These are phyloP conservation scores for Xanthoconium purpureum DNA, from an alignment of 768 basidiomycete species.

Conservation along the genomic window DNA sequence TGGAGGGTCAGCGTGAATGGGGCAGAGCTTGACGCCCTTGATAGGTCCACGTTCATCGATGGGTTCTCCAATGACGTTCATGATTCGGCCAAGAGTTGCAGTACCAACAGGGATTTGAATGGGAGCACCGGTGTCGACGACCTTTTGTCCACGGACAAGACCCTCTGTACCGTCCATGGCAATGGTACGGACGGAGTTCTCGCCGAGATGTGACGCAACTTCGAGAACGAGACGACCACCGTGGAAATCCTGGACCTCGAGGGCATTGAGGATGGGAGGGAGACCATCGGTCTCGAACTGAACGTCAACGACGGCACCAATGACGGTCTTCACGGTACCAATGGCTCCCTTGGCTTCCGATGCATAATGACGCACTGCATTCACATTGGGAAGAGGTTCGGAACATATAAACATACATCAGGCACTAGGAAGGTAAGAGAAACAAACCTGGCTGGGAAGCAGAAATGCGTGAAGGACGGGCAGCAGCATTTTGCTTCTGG, in stretches of 20 bases:
- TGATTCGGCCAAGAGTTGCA: slow-evolving; percentile 95
- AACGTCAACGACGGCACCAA: slow-evolving; percentile 99
- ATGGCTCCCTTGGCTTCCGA: slow-evolving; percentile 74
- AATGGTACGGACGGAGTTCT: slow-evolving; percentile 99
- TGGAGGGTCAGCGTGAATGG: slow-evolving; percentile 98
- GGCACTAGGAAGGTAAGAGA: slow-evolving; percentile 1
- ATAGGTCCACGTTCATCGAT: slow-evolving; percentile 99
- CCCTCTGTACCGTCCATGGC: slow-evolving; percentile 99
- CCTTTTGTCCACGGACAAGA: slow-evolving; percentile 98
- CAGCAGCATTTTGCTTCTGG: slow-evolving; percentile 44
- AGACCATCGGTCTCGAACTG: slow-evolving; percentile 91
- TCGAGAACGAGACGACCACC: slow-evolving; percentile 98
- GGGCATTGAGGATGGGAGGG: slow-evolving; percentile 97
- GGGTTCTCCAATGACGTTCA: slow-evolving; percentile 99
- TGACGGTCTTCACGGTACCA: slow-evolving; percentile 95
- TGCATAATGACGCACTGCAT: slow-evolving; percentile 79
- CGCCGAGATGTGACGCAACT: slow-evolving; percentile 97
- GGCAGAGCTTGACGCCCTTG: slow-evolving; percentile 85
- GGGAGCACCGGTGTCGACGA: slow-evolving; percentile 94
- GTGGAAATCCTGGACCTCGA: slow-evolving; percentile 92
- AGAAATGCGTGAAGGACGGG: slow-evolving; percentile 49
- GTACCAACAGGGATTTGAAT: slow-evolving; percentile 96
- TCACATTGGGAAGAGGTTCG: not conserved
- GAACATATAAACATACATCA: not conserved
- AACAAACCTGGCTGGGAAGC: slow-evolving; percentile 53